Percentiles rank a stretch among this genome's conserved stretches.
Evolutionary conservation across 2,329 filamentous ascomycete genomes (phyloP).

Genomic region (Aspergillus quadricinctus): DNA sequence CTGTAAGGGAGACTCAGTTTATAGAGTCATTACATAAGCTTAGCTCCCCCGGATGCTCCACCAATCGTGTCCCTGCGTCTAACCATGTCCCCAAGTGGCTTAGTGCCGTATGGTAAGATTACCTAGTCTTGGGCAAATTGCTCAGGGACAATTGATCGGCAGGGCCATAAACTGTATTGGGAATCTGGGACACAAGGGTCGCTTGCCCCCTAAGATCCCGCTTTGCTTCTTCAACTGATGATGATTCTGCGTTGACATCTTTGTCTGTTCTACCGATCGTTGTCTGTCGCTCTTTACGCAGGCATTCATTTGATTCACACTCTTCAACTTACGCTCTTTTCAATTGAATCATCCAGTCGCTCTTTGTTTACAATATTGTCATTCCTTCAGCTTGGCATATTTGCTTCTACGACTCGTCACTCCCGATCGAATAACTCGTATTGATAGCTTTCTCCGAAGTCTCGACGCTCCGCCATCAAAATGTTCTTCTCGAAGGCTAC

Average conservation of each 20-base stretch:
- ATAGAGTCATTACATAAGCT: background rate
- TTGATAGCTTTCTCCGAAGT: conserved; percentile 1
- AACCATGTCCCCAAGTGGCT: background rate
- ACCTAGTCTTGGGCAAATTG: background rate
- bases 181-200: background rate
- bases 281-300: conserved; percentile 17
- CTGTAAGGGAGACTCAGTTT: background rate
- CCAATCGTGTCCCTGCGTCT: background rate
- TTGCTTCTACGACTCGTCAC: conserved; percentile 3
- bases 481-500: conserved; percentile 46
- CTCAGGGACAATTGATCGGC: conserved; percentile 3
- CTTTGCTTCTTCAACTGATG: conserved; percentile 12
- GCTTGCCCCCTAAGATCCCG: conserved; percentile 10
- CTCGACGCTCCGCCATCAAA: conserved; percentile 15
- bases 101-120: background rate
- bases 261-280: conserved; percentile 13
- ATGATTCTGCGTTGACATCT: conserved; percentile 8
- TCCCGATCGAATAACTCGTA: conserved; percentile 5
- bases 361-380: conserved; percentile 8
- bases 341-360: conserved; percentile 5
- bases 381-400: background rate
- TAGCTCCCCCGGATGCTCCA: background rate
- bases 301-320: conserved; percentile 3
- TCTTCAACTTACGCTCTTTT: conserved; percentile 5
- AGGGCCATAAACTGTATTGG: conserved; percentile 7